Conservation (phyloP, 2,329 filamentous ascomycete genomes). For the Phaeomoniella chlamydospora region DNA sequence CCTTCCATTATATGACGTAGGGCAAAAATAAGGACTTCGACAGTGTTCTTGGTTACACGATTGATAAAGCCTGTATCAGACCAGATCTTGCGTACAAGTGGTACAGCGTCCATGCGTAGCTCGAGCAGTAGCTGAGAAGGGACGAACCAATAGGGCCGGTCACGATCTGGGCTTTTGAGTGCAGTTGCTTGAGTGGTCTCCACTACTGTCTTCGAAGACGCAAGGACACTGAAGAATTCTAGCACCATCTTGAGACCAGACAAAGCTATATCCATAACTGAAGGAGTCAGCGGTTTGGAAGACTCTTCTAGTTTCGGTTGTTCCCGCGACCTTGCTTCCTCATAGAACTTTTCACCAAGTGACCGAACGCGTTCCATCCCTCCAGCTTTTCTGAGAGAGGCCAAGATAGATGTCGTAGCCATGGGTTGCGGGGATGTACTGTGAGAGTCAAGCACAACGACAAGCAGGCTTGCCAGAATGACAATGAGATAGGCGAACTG, state of each 20-base stretch:
- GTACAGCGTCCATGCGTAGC: conserved; percentile 64
- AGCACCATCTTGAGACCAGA: conserved; percentile 65
- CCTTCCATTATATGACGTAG: conserved; percentile 62
- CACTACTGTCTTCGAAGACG: conserved; percentile 63
- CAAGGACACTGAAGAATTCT: conserved; percentile 62
- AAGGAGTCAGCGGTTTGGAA: not conserved
- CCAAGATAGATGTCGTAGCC: conserved; percentile 55
- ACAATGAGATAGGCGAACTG: conserved; percentile 68
- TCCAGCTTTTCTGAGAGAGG: conserved; percentile 70
- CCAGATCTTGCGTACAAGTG: conserved; percentile 68
- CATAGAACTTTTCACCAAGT: conserved; percentile 55
- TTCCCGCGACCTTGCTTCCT: conserved; percentile 35
- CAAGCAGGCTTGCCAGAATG: conserved; percentile 48
- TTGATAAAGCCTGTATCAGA: conserved; percentile 63
- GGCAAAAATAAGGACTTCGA: conserved; percentile 70
- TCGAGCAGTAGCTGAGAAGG: conserved; percentile 74
- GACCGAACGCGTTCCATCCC: conserved; percentile 62
- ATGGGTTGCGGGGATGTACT: conserved; percentile 3
- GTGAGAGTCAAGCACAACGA: conserved; percentile 27
- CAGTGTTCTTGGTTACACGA: conserved; percentile 54
- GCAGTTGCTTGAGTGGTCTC: conserved; percentile 54
- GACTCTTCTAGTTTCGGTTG: not conserved
- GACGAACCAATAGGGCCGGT: conserved; percentile 46
- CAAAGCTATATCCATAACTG: not conserved
- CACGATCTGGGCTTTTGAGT: conserved; percentile 38